These are phyloP conservation scores for Pterocarpus santalinus DNA, from an alignment of 306 rosid species.

Conservation along the genomic window DNA sequence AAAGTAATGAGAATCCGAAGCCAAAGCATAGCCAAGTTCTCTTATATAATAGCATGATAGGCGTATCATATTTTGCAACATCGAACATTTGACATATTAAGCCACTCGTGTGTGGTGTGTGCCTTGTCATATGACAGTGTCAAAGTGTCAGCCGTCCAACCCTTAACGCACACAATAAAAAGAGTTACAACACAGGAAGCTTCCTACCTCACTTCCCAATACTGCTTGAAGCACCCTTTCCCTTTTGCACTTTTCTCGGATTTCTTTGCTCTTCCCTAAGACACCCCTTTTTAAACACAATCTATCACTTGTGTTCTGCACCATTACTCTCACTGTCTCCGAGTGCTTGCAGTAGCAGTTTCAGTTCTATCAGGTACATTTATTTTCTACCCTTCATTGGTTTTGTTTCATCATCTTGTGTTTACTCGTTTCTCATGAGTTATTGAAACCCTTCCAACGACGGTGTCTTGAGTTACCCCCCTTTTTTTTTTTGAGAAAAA, in stretches of 20 bases:
- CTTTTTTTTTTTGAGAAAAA: background rate
- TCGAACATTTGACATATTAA: background rate
- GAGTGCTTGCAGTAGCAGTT: conserved; percentile 3
- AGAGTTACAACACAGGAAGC: conserved; percentile 62
- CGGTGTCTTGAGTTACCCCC: background rate
- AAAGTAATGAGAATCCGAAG: background rate
- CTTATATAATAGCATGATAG: background rate
- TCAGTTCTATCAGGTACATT: conserved; percentile 59
- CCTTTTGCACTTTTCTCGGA: conserved; percentile 41
- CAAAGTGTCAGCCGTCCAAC: conserved; percentile 51
- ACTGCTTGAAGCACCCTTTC: conserved; percentile 47
- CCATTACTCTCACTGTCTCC: conserved; percentile 11
- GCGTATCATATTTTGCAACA: background rate
- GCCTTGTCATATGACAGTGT: background rate
- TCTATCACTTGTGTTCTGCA: conserved; percentile 40
- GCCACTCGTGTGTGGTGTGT: conserved; percentile 45
- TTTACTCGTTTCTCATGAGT: background rate
- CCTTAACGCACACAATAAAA: conserved; percentile 52
- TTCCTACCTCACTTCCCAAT: conserved; percentile 65
- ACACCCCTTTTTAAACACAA: conserved; percentile 48
- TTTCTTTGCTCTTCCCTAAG: conserved; percentile 41
- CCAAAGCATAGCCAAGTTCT: background rate
- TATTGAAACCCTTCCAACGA: conserved; percentile 3
- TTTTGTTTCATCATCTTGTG: conserved; percentile 28
- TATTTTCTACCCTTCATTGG: conserved; percentile 4